These are phyloP conservation scores for Fusarium ramigenum DNA, from an alignment of 2,329 filamentous ascomycete genomes.

Conservation along the genomic window DNA sequence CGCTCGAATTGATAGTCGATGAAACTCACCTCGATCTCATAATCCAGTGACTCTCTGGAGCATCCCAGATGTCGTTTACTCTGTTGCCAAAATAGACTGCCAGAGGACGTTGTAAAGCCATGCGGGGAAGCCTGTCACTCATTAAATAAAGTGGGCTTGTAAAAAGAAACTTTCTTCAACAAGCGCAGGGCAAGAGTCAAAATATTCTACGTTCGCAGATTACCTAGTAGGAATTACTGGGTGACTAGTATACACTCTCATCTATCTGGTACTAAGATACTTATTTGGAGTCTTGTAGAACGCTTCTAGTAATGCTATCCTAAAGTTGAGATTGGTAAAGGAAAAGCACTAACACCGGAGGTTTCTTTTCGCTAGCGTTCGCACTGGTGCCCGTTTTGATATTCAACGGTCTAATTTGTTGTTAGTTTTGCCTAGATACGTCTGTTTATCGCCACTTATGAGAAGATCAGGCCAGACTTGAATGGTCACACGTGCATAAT, in stretches of 20 bases:
- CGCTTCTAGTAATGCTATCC: not conserved
- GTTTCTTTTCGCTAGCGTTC: not conserved
- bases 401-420: not conserved
- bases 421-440: not conserved
- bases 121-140: not conserved
- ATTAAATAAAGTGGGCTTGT: not conserved
- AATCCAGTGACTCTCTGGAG: not conserved
- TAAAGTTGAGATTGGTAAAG: not conserved
- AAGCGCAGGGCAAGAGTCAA: not conserved
- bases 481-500: not conserved
- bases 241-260: not conserved
- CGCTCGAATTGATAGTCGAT: not conserved
- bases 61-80: not conserved
- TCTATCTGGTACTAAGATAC: not conserved
- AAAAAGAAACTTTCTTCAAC: not conserved
- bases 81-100: not conserved
- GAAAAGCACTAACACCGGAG: not conserved
- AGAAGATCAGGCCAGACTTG: not conserved
- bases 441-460: not conserved
- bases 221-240: not conserved
- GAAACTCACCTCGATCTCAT: not conserved
- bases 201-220: not conserved
- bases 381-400: not conserved
- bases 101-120: not conserved
- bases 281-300: not conserved